These are phyloP conservation scores for Medakamo hakoo DNA, from an alignment of 139 green algal species.

Conservation along the genomic window DNA sequence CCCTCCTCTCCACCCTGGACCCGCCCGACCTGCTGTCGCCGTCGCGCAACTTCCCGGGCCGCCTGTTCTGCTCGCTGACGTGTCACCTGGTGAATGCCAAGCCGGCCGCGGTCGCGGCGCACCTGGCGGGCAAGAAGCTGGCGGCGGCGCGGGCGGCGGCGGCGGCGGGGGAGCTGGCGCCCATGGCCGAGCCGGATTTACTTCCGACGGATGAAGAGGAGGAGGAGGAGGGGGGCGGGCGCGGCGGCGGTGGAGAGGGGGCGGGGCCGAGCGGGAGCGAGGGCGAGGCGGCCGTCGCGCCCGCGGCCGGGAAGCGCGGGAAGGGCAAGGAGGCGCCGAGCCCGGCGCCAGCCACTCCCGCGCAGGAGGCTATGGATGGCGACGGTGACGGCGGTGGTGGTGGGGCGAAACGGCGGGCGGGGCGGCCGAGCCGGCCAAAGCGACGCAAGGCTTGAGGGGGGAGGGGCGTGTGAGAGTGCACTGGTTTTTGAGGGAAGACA, in stretches of 20 bases:
- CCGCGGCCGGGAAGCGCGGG: not conserved
- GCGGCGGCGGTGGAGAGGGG: not conserved
- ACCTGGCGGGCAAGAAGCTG: not conserved
- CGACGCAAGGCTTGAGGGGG: no score
- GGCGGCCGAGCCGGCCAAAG: not conserved
- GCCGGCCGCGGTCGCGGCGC: not conserved
- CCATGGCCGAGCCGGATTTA: not conserved
- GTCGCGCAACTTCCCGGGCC: not conserved
- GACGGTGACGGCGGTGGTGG: no score
- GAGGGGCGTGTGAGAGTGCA: no score
- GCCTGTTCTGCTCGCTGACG: not conserved
- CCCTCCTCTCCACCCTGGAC: not conserved
- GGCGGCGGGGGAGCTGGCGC: not conserved
- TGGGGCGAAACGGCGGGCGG: not conserved
- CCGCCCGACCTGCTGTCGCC: not conserved
- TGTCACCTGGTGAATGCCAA: not conserved
- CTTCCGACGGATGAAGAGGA: not conserved
- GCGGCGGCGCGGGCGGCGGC: no score
- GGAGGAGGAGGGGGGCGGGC: not conserved
- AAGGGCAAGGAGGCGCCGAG: not conserved
- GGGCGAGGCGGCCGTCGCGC: not conserved
- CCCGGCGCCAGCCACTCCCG: not conserved
- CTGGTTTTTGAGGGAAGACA: no score
- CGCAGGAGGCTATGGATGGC: no score
- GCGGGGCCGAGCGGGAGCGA: not conserved